phyloP scores from a whole-genome alignment of 495 filamentous ascomycete species.

The Paragyromitra xinjiangensis region DNA sequence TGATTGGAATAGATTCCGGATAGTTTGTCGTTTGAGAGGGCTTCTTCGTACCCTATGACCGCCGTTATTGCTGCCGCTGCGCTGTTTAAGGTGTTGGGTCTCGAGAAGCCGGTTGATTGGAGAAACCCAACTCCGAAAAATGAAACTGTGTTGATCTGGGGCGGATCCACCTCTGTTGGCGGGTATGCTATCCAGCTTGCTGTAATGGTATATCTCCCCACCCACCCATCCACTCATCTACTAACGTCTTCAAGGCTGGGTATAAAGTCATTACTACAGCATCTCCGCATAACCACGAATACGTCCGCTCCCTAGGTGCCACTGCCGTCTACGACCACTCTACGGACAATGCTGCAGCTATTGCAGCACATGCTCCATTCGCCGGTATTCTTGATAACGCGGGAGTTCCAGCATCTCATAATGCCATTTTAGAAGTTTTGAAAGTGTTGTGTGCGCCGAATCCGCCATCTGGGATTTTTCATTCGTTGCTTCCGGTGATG shows the following conservation, averaged over 20 bases:
- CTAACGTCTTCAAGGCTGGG: constrained; percentile 39
- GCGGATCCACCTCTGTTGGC: constrained; percentile 56
- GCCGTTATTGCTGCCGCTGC: constrained; percentile 47
- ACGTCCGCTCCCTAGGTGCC: constrained; percentile 54
- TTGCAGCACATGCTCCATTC: constrained; percentile 28
- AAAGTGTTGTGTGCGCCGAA: constrained; percentile 1
- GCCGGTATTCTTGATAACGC: constrained; percentile 27
- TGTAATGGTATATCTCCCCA: neutral
- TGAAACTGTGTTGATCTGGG: constrained; percentile 57
- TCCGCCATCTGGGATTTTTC: neutral
- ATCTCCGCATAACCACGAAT: constrained; percentile 54
- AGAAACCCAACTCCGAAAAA: constrained; percentile 40
- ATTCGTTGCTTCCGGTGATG: constrained; percentile 16
- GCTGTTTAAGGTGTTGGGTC: constrained; percentile 45
- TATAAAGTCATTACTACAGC: constrained; percentile 59
- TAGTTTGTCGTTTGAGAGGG: constrained; percentile 32
- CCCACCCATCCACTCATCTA: neutral
- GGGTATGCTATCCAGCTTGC: constrained; percentile 57
- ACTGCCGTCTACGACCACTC: constrained; percentile 51
- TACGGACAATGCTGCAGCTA: constrained; percentile 23
- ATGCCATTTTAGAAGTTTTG: constrained; percentile 25
- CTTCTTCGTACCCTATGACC: constrained; percentile 30
- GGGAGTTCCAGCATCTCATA: constrained; percentile 13
- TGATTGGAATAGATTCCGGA: constrained; percentile 25
- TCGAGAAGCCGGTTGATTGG: constrained; percentile 41